Evolutionary conservation across 345 rosid species (phyloP).

Genomic region (Clarkia xantiana): DNA sequence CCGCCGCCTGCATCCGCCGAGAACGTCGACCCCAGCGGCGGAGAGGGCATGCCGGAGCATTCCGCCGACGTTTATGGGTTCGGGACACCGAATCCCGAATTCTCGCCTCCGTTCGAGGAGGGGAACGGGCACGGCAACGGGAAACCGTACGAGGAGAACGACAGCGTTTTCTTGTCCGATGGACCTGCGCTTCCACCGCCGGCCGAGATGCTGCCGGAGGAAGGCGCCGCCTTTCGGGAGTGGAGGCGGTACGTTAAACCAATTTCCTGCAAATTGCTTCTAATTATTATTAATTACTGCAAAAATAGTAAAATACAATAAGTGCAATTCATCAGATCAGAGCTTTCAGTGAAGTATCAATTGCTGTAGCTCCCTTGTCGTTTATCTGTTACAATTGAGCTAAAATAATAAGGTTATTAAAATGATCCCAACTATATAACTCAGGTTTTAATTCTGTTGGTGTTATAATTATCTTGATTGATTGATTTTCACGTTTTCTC

Average conservation of each 20-base stretch:
- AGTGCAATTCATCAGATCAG: too few species aligned
- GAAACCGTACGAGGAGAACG: constrained; percentile 8
- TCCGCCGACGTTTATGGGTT: constrained; percentile 35
- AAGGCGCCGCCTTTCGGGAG: constrained; percentile 49
- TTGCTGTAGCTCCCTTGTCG: too few species aligned
- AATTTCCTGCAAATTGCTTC: background rate
- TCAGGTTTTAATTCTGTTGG: too few species aligned
- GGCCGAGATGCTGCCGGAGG: constrained; percentile 47
- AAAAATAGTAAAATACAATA: too few species aligned
- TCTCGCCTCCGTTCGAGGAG: constrained; percentile 27
- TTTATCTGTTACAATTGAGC: too few species aligned
- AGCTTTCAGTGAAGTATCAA: too few species aligned
- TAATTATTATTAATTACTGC: background rate
- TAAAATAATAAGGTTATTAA: too few species aligned
- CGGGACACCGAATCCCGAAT: constrained; percentile 25
- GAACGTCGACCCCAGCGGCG: constrained; percentile 9
- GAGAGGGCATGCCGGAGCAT: constrained; percentile 13
- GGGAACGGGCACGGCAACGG: constrained; percentile 10
- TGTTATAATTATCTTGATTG: too few species aligned
- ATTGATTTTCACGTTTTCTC: too few species aligned
- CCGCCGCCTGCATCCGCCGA: constrained; percentile 9
- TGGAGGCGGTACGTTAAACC: constrained; percentile 59
- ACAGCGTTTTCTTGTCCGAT: constrained; percentile 23
- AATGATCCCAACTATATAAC: too few species aligned
- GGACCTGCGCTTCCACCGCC: constrained; percentile 51